Conservation (phyloP, 2,329 filamentous ascomycete genomes). For the Curvularia sp. region DNA sequence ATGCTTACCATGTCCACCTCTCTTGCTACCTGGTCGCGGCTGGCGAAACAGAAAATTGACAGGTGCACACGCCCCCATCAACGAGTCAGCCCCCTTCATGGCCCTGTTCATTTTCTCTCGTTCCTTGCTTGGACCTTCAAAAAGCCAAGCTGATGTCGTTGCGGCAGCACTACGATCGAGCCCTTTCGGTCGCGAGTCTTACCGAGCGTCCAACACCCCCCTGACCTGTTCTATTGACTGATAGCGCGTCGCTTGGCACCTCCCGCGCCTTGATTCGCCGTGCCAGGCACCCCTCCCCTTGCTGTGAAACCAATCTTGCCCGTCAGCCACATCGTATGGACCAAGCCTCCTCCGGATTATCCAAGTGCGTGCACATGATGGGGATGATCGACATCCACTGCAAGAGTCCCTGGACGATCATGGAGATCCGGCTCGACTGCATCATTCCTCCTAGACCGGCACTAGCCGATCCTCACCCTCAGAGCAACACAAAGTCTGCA, state of each 20-base stretch:
- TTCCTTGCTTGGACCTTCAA: background rate
- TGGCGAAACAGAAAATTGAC: background rate
- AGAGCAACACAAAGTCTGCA: slow-evolving; percentile 8
- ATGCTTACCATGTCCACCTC: background rate
- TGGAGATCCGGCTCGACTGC: slow-evolving; percentile 17
- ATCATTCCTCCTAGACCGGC: slow-evolving; percentile 12
- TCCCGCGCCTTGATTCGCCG: slow-evolving; percentile 6
- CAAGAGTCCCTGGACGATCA: slow-evolving; percentile 18
- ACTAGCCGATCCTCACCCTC: slow-evolving; percentile 13
- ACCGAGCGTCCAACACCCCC: background rate
- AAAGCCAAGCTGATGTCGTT: background rate
- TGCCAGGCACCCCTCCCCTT: slow-evolving; percentile 10
- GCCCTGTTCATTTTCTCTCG: background rate
- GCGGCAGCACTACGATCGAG: slow-evolving; percentile 1
- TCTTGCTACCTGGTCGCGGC: background rate
- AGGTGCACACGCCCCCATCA: background rate
- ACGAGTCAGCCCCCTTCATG: background rate
- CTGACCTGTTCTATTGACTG: slow-evolving; percentile 17
- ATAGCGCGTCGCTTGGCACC: slow-evolving; percentile 10
- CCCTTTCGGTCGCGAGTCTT: slow-evolving; percentile 6
- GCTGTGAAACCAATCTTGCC: background rate
- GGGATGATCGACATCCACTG: slow-evolving; percentile 13
- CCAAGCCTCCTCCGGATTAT: slow-evolving; percentile 1
- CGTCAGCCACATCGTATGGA: slow-evolving; percentile 10
- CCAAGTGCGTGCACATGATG: slow-evolving; percentile 13